These are phyloP conservation scores for Cyclocybe aegerita DNA, from an alignment of 768 basidiomycete species.

Conservation along the genomic window DNA sequence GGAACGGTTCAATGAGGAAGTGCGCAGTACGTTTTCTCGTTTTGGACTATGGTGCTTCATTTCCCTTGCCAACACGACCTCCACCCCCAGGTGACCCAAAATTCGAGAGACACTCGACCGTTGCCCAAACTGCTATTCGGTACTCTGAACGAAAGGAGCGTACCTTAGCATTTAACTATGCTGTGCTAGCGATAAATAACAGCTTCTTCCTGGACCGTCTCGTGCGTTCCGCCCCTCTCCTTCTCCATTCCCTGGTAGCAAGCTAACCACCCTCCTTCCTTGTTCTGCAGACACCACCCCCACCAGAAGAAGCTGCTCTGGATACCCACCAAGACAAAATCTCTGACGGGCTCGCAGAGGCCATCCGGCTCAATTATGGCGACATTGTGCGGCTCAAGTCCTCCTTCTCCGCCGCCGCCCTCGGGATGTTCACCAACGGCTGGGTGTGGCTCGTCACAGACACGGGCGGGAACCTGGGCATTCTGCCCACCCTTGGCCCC, in stretches of 20 bases:
- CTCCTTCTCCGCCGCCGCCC: conserved; percentile 69
- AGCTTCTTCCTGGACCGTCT: conserved; percentile 89
- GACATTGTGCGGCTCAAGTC: conserved; percentile 70
- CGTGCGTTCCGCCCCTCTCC: conserved; percentile 48
- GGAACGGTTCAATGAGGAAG: conserved; percentile 71
- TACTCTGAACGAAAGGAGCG: conserved; percentile 58
- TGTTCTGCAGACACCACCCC: conserved; percentile 39
- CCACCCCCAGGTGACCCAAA: conserved; percentile 29
- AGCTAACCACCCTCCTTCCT: background rate
- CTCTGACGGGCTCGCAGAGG: conserved; percentile 22
- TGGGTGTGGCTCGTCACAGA: conserved; percentile 90
- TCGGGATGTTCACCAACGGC: conserved; percentile 77
- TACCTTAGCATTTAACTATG: conserved; percentile 84
- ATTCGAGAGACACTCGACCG: conserved; percentile 49
- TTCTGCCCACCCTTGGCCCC: conserved; percentile 85
- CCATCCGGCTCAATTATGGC: conserved; percentile 55
- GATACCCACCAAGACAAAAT: conserved; percentile 39
- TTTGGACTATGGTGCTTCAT: background rate
- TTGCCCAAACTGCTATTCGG: conserved; percentile 72
- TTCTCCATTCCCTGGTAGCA: background rate
- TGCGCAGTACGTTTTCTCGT: conserved; percentile 52
- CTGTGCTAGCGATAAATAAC: conserved; percentile 91
- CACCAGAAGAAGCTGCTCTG: conserved; percentile 23
- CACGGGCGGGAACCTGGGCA: conserved; percentile 53
- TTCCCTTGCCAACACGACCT: background rate